Evolutionary conservation across 2,329 filamentous ascomycete genomes (phyloP).

Genomic region (Lizonia empirigonia): DNA sequence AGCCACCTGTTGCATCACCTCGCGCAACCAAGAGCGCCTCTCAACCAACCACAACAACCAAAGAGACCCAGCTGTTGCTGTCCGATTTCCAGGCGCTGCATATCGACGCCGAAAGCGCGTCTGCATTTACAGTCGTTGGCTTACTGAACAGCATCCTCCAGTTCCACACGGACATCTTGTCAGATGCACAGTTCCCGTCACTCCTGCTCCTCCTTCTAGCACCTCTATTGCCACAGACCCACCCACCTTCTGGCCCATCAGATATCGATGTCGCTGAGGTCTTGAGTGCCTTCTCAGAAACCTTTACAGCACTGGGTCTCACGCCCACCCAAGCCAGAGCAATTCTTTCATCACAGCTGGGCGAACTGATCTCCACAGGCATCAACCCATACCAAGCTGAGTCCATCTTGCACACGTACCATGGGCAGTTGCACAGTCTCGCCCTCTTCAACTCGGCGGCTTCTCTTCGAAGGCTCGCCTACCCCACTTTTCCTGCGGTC

Average conservation of each 20-base stretch:
- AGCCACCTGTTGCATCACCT: slow-evolving; percentile 21
- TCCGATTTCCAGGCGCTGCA: slow-evolving; percentile 47
- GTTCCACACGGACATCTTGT: slow-evolving; percentile 49
- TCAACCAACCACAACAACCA: slow-evolving; percentile 32
- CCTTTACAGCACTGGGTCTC: slow-evolving; percentile 46
- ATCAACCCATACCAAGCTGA: slow-evolving; percentile 60
- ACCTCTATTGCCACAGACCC: slow-evolving; percentile 53
- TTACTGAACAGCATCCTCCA: slow-evolving; percentile 51
- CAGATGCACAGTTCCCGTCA: slow-evolving; percentile 56
- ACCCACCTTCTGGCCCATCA: slow-evolving; percentile 36
- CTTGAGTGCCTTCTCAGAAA: slow-evolving; percentile 48
- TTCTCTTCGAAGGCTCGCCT: slow-evolving; percentile 61
- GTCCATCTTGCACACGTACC: slow-evolving; percentile 61
- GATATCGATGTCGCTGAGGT: slow-evolving; percentile 41
- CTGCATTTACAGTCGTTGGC: slow-evolving; percentile 50
- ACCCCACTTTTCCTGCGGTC: slow-evolving; percentile 61
- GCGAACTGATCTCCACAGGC: slow-evolving; percentile 50
- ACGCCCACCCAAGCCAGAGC: slow-evolving; percentile 48
- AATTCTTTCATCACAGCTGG: slow-evolving; percentile 49
- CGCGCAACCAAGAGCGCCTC: slow-evolving; percentile 33
- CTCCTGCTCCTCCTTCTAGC: slow-evolving; percentile 54
- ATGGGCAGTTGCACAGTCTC: slow-evolving; percentile 58
- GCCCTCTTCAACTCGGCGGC: slow-evolving; percentile 59
- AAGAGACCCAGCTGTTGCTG: slow-evolving; percentile 39
- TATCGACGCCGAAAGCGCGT: slow-evolving; percentile 40